These are phyloP conservation scores for Emmonsia crescens DNA, from an alignment of 2,329 filamentous ascomycete species.

Conservation along the genomic window DNA sequence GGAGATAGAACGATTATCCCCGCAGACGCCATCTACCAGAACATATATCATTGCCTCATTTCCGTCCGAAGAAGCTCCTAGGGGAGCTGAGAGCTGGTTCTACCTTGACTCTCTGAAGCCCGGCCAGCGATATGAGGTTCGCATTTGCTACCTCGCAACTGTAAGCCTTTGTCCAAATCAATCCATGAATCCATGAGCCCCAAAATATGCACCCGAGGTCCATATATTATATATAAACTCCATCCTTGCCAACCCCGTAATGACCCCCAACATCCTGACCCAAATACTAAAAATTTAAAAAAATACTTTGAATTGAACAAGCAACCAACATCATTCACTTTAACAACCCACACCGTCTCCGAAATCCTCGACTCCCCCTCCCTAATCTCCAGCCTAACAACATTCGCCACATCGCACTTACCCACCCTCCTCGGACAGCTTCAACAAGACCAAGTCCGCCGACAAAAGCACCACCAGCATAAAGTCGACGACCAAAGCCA, in stretches of 20 bases:
- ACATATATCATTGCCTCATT: slow-evolving; percentile 59
- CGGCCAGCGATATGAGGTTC: slow-evolving; percentile 74
- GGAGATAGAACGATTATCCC: slow-evolving; percentile 54
- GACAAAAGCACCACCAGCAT: slow-evolving; percentile 9
- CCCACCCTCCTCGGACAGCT: slow-evolving; percentile 15
- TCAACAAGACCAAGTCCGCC: slow-evolving; percentile 11
- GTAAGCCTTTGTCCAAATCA: slow-evolving; percentile 43
- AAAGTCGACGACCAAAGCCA: neutral
- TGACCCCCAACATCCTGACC: neutral
- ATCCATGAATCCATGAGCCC: neutral
- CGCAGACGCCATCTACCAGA: slow-evolving; percentile 45
- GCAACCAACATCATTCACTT: slow-evolving; percentile 75
- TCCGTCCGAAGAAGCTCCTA: slow-evolving; percentile 42
- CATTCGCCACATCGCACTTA: slow-evolving; percentile 48
- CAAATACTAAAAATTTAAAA: neutral
- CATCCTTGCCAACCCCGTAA: neutral
- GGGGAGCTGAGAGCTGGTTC: slow-evolving; percentile 64
- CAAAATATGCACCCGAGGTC: neutral
- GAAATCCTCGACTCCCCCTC: slow-evolving; percentile 51
- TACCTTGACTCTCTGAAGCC: slow-evolving; percentile 59
- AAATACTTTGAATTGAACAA: slow-evolving; percentile 30
- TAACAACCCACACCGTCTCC: slow-evolving; percentile 54
- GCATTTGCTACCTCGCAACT: slow-evolving; percentile 86
- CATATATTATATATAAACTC: neutral
- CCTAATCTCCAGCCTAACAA: slow-evolving; percentile 54